Percentiles rank a stretch among this genome's conserved stretches.
Conservation (phyloP, 768 basidiomycete species). For the Strobilomyces dryophilus region DNA sequence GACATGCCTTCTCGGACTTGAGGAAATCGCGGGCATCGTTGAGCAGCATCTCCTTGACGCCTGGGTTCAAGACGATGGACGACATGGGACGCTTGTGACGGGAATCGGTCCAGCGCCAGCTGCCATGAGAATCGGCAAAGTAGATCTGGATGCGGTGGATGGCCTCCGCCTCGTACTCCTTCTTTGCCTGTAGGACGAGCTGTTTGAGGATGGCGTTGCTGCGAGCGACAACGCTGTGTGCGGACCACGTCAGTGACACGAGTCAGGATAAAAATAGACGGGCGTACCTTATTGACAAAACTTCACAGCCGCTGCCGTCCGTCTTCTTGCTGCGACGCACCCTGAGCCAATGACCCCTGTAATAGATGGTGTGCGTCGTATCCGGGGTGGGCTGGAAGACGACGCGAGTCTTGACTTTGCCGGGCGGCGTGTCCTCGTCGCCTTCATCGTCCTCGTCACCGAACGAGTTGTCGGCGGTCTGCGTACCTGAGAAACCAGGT, state of each 20-base stretch:
- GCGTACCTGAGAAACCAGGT: conserved; percentile 48
- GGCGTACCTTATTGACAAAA: conserved; percentile 67
- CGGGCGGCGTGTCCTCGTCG: conserved; percentile 48
- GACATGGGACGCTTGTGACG: conserved; percentile 86
- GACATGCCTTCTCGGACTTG: conserved; percentile 68
- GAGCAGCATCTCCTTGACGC: conserved; percentile 86
- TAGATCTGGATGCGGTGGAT: conserved; percentile 87
- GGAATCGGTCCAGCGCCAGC: conserved; percentile 86
- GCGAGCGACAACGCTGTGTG: conserved; percentile 70
- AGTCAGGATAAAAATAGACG: conserved; percentile 13
- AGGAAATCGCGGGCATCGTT: conserved; percentile 81
- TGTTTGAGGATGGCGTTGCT: conserved; percentile 83
- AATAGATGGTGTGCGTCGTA: conserved; percentile 86
- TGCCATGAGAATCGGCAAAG: conserved; percentile 83
- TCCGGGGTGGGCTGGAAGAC: conserved; percentile 87
- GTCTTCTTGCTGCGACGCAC: conserved; percentile 66
- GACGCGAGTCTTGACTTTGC: conserved; percentile 72
- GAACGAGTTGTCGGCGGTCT: conserved; percentile 51
- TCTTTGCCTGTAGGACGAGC: conserved; percentile 86
- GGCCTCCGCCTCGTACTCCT: conserved; percentile 82
- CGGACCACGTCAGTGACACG: conserved; percentile 11
- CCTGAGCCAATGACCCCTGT: conserved; percentile 79
- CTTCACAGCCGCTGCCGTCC: conserved; percentile 66
- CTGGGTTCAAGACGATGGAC: conserved; percentile 82
- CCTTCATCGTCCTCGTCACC: conserved; percentile 43